Conservation (phyloP, 179 eudicot genomes). For the Beta macrorhiza region DNA sequence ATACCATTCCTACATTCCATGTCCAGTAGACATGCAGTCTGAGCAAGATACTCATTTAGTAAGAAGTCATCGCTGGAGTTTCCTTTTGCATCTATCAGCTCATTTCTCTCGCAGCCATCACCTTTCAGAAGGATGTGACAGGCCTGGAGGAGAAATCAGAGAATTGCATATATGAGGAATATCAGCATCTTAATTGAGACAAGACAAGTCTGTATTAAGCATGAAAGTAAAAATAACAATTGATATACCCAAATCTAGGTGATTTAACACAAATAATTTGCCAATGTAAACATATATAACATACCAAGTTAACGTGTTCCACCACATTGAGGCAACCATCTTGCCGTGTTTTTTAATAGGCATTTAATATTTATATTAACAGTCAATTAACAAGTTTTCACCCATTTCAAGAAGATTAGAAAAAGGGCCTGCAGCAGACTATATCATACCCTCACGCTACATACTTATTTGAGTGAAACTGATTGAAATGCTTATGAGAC, state of each 20-base stretch:
- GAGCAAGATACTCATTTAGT: conserved; percentile 55
- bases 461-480: neutral
- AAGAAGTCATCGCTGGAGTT: conserved; percentile 43
- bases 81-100: conserved; percentile 50
- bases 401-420: neutral
- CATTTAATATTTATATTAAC: neutral
- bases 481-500: conserved; percentile 16
- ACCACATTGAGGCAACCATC: neutral
- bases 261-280: neutral
- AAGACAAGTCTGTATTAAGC: neutral
- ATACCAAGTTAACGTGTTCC: neutral
- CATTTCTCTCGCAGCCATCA: conserved; percentile 49
- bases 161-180: conserved; percentile 13
- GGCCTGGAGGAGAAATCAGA: conserved; percentile 47
- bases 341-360: neutral
- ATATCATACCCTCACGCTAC: neutral
- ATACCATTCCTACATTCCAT: conserved; percentile 56
- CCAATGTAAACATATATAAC: neutral
- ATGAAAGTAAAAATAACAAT: neutral
- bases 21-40: conserved; percentile 45
- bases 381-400: neutral
- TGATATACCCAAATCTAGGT: too few relatives aligned
- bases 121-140: conserved; percentile 64
- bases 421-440: neutral
- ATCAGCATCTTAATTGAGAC: conserved; percentile 9